Evolutionary conservation across 163 green algal species (phyloP).

Genomic region (Chlamydomonas reinhardtii): DNA sequence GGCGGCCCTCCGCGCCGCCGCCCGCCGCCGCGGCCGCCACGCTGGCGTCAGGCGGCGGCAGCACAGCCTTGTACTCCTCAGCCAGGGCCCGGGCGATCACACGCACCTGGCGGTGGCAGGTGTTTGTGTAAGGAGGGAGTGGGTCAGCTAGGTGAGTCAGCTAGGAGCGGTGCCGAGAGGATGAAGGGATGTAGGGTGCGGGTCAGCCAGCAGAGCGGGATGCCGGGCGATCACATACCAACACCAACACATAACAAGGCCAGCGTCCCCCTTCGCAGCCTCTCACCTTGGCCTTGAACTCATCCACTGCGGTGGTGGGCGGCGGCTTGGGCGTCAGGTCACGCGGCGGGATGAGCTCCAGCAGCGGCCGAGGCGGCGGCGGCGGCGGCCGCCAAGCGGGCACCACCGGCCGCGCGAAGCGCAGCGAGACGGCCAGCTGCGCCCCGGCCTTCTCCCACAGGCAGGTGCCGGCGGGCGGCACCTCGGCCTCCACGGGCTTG

Average conservation of each 20-base stretch:
- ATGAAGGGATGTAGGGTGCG: too few relatives aligned
- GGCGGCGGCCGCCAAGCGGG: constrained; percentile 43
- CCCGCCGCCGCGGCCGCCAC: neutral
- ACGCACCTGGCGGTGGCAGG: constrained; percentile 4
- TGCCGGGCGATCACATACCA: too few relatives aligned
- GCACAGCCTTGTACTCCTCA: constrained; percentile 24
- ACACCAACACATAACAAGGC: too few relatives aligned
- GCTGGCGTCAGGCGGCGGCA: neutral
- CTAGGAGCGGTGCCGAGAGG: too few relatives aligned
- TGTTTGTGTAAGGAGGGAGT: neutral
- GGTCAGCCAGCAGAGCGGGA: too few relatives aligned
- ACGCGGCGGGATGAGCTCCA: constrained; percentile 51
- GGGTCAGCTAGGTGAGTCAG: too few relatives aligned
- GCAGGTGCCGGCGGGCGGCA: neutral
- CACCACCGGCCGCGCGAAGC: constrained; percentile 40
- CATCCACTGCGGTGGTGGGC: constrained; percentile 41
- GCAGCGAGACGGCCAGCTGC: neutral
- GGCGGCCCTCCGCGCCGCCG: constrained; percentile 6
- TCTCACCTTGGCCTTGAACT: constrained; percentile 42
- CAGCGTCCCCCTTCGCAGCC: too few relatives aligned
- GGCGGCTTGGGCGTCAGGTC: constrained; percentile 54
- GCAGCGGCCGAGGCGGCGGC: constrained; percentile 22
- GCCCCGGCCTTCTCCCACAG: constrained; percentile 36
- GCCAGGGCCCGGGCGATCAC: constrained; percentile 28
- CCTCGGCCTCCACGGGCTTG: constrained; percentile 44